Evolutionary conservation across 441 rosid species (phyloP).

Genomic region (Gossypium aridum): DNA sequence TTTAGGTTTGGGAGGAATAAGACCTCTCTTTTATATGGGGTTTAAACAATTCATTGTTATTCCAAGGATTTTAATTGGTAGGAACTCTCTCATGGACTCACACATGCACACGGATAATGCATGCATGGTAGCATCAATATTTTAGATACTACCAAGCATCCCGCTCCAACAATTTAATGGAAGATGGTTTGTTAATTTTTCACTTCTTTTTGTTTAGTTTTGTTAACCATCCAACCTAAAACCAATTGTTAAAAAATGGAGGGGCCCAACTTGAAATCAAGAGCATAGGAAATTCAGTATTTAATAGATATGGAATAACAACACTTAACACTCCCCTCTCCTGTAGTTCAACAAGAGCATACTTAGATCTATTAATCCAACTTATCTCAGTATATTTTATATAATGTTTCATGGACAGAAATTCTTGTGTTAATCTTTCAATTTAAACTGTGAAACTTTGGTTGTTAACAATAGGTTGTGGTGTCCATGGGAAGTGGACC

Average conservation of each 20-base stretch:
- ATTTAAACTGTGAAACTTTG: conserved; percentile 1
- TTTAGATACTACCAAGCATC: not conserved
- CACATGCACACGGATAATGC: not conserved
- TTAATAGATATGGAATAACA: not conserved
- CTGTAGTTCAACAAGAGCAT: not conserved
- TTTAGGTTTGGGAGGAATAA: not conserved
- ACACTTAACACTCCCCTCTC: not conserved
- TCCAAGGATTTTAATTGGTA: not conserved
- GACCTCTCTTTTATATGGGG: not conserved
- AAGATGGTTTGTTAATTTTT: not conserved
- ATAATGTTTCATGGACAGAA: not conserved
- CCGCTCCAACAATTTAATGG: not conserved
- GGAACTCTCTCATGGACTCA: not conserved
- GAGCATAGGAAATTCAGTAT: not conserved
- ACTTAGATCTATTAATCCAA: not conserved
- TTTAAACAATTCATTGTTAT: not conserved
- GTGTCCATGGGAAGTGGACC: conserved; percentile 93
- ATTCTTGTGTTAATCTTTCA: not conserved
- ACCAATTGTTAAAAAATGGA: not conserved
- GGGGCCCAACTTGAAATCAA: not conserved
- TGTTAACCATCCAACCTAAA: not conserved
- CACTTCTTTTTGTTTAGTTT: not conserved
- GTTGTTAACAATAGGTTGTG: conserved; percentile 42
- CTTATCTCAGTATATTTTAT: not conserved
- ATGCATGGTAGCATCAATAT: not conserved